Evolutionary conservation across 768 basidiomycete species (phyloP), one percentile per base, ranked within the genome.

Genomic region (Amyloporia xantha): DNA sequence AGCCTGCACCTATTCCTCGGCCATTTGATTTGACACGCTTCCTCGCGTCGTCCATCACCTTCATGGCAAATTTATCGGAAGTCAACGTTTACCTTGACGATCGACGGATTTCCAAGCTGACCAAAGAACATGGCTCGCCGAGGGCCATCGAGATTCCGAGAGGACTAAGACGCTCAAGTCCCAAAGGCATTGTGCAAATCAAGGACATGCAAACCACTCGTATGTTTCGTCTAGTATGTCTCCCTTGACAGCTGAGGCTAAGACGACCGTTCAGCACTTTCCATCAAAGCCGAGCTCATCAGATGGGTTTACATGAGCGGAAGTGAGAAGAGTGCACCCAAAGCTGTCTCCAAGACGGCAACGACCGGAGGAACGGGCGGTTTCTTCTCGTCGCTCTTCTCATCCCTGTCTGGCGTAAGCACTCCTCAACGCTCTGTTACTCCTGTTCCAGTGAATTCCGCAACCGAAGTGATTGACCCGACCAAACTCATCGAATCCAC

Each of bases 1-100:
- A 95, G 59, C 79, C 85, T 3, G 71, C 75, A 2, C 79, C 91
- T 0, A 82, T 95, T 50, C 91, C 91, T 0, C 74, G 79, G 15
- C 76, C 87, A 5, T 89, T 94, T 54, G 92, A 97, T 59, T 83
- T 97, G 54, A 81, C 86, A 26, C 79, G 90, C 19, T 97, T 99
- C 63, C 74, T 99, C 17, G 76, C 84, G 33, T 94, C 92, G 2
- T 90, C 88, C 0, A 82, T 99, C 48, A 93, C 92, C 0, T 99
- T 99, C 68, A 97, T 96, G 86, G 71, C 77, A 10, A 75, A 82
- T 51, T 75, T 99, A 9, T 70, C 71, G 10, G 76, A 85, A 64
- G 79, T 97, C 49, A 81, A 79, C 55, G 79, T 98, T 23, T 91
- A 79, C 64, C 80, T 96, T 36, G 84, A 98, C 59, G 84, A 84